Evolutionary conservation across 495 filamentous ascomycete species (phyloP).

Genomic region (Tuber melanosporum): DNA sequence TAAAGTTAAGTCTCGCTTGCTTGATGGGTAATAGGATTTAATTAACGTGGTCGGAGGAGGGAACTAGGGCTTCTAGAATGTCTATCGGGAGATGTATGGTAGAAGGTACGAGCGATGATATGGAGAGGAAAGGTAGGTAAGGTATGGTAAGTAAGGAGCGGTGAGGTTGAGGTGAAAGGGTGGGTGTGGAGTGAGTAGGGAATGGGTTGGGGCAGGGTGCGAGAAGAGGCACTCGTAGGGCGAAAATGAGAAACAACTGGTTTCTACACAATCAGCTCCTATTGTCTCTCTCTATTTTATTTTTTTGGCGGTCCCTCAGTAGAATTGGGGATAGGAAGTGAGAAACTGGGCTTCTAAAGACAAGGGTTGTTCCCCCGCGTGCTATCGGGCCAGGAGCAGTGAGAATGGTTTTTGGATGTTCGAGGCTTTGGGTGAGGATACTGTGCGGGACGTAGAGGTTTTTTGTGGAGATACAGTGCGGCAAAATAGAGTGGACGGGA

Average conservation of each 20-base stretch:
- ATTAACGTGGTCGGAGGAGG: constrained; percentile 15
- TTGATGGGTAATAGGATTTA: not conserved
- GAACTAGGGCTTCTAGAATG: constrained; percentile 26
- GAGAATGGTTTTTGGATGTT: not conserved
- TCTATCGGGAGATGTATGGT: constrained; percentile 14
- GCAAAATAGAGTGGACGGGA: constrained; percentile 1
- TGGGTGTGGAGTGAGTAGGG: constrained; percentile 16
- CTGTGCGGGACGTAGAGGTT: not conserved
- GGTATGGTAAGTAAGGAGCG: not conserved
- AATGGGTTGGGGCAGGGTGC: constrained; percentile 26
- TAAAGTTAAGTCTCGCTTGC: not conserved
- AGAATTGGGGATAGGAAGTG: not conserved
- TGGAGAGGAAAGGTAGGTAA: constrained; percentile 7
- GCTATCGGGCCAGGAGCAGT: not conserved
- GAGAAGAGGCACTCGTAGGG: constrained; percentile 9
- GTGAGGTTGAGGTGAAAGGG: constrained; percentile 21
- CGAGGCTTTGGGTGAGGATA: not conserved
- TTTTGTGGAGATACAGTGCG: not conserved
- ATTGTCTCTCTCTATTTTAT: not conserved
- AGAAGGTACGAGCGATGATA: constrained; percentile 10
- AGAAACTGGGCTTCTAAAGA: not conserved
- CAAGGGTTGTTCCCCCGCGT: not conserved
- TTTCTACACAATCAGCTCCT: constrained; percentile 1
- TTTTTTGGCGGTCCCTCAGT: not conserved
- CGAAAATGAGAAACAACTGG: constrained; percentile 25